Evolutionary conservation across 1,284 basidiomycete species (phyloP).

Genomic region (Apiotrichum gracile): DNA sequence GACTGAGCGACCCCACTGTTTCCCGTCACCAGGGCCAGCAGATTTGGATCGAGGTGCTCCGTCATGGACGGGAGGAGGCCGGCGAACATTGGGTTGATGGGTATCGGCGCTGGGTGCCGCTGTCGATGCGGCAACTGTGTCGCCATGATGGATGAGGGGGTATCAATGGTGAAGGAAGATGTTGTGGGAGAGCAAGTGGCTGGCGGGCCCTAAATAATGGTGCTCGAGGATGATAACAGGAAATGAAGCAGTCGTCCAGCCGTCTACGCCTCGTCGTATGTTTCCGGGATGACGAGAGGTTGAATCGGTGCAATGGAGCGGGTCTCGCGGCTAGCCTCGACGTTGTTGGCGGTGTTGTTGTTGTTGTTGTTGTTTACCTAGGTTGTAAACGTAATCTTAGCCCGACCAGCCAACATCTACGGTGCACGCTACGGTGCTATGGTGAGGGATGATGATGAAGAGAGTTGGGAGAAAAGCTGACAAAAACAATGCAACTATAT

Average conservation of each 20-base stretch:
- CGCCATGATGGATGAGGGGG: neutral
- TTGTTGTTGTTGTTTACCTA: too few relatives aligned
- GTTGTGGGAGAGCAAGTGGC: too few relatives aligned
- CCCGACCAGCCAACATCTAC: neutral
- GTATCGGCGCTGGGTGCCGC: neutral
- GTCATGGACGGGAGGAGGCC: neutral
- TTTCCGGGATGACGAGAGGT: too few relatives aligned
- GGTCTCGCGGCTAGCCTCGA: too few relatives aligned
- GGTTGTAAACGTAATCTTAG: too few relatives aligned
- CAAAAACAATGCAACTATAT: constrained; percentile 50
- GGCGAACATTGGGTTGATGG: neutral
- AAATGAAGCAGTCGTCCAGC: too few relatives aligned
- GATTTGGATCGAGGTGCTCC: constrained; percentile 7
- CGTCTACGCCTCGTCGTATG: too few relatives aligned
- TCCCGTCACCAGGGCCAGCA: constrained; percentile 4
- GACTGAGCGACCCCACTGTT: neutral
- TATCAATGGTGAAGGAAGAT: constrained; percentile 2
- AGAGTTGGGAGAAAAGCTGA: constrained; percentile 11
- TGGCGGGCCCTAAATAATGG: too few relatives aligned
- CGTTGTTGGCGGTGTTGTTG: too few relatives aligned
- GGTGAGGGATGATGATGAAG: neutral
- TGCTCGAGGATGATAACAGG: too few relatives aligned
- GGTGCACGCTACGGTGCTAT: neutral
- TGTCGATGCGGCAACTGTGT: constrained; percentile 1
- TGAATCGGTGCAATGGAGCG: too few relatives aligned